Evolutionary conservation across 148 eudicot species (phyloP).

Genomic region (Drosera capensis): DNA sequence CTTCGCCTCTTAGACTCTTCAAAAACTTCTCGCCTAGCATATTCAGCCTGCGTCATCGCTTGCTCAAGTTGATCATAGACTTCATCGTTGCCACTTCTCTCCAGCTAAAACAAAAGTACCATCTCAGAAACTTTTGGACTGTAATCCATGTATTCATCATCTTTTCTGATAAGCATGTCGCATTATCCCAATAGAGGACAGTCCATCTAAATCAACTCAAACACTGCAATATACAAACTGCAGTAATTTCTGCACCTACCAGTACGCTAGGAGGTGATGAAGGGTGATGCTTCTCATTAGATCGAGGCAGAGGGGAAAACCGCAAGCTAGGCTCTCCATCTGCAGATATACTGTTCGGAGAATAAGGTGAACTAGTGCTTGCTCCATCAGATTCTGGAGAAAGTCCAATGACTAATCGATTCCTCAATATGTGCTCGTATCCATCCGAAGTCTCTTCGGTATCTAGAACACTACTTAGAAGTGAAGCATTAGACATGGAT

Average conservation of each 20-base stretch:
- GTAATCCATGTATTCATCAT: not conserved
- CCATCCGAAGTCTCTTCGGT: conserved; percentile 16
- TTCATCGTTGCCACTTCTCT: conserved; percentile 23
- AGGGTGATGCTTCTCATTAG: conserved; percentile 7
- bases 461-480: not conserved
- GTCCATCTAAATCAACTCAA: not conserved
- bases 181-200: not conserved
- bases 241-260: conserved; percentile 17
- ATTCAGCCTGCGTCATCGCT: conserved; percentile 51
- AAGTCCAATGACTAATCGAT: conserved; percentile 7
- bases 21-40: conserved; percentile 43
- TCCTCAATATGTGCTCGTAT: conserved; percentile 7
- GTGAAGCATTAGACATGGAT: not conserved
- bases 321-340: conserved; percentile 16
- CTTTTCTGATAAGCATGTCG: conserved; percentile 3
- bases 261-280: conserved; percentile 29
- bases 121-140: not conserved
- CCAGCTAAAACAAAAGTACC: conserved; percentile 21
- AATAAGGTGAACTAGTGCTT: conserved; percentile 11
- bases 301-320: conserved; percentile 11
- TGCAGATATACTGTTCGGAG: conserved; percentile 11
- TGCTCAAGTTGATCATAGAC: conserved; percentile 51
- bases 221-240: not conserved
- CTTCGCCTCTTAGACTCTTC: conserved; percentile 54
- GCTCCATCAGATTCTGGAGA: conserved; percentile 14